A percentile compares a stretch with the other conserved stretches of the same genome.
These are phyloP conservation scores for Yamadazyma atlantica DNA, from an alignment of 1,139 yeast genomes.

Conservation along the genomic window DNA sequence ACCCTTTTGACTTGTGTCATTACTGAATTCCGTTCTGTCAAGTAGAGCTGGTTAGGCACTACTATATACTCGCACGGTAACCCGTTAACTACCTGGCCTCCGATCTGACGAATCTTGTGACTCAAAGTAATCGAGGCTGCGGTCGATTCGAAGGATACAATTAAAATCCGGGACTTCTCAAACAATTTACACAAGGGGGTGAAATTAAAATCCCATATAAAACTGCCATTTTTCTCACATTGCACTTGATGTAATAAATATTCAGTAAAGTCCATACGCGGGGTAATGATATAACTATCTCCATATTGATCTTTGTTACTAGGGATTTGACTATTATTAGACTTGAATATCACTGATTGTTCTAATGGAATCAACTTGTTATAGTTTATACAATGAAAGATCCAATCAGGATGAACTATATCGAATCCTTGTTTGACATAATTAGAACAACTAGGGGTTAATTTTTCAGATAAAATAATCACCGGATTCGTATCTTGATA, in stretches of 20 bases:
- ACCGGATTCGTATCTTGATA: slow-evolving; percentile 19
- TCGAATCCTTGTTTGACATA: slow-evolving; percentile 52
- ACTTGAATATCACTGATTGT: slow-evolving; percentile 51
- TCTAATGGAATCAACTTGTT: slow-evolving; percentile 53
- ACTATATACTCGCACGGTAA: slow-evolving; percentile 11
- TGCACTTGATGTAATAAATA: slow-evolving; percentile 4
- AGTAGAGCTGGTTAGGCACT: slow-evolving; percentile 8
- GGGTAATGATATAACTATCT: slow-evolving; percentile 44
- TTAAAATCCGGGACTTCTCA: slow-evolving; percentile 7
- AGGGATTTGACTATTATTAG: slow-evolving; percentile 9
- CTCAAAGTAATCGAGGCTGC: slow-evolving; percentile 1
- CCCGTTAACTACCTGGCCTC: slow-evolving; percentile 5
- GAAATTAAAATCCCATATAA: slow-evolving; percentile 2
- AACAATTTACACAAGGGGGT: slow-evolving; percentile 7
- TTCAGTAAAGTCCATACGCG: slow-evolving; percentile 7
- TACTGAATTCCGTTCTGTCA: slow-evolving; percentile 4
- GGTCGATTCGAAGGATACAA: slow-evolving; percentile 7
- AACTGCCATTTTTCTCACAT: neutral
- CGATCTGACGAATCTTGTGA: slow-evolving; percentile 10
- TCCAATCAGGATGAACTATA: slow-evolving; percentile 69
- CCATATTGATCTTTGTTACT: slow-evolving; percentile 51
- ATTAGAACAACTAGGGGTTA: slow-evolving; percentile 45
- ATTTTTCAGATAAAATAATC: slow-evolving; percentile 48
- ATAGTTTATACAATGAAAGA: slow-evolving; percentile 59
- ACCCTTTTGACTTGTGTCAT: slow-evolving; percentile 6